These are phyloP conservation scores for Wickerhamomyces subpelliculosus DNA, from an alignment of 805 yeast genomes.

Conservation along the genomic window DNA sequence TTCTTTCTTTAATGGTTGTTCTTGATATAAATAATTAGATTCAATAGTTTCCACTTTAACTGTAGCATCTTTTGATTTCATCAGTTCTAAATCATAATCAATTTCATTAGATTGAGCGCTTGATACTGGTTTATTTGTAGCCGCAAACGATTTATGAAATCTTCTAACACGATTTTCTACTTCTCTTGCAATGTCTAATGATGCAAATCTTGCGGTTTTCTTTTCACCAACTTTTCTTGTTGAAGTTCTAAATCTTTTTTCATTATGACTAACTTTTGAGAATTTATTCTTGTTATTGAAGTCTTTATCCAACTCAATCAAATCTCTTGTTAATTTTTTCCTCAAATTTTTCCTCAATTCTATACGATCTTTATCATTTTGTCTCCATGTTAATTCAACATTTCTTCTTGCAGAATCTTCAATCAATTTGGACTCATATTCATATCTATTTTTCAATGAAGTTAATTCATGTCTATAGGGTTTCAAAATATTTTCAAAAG, in stretches of 20 bases:
- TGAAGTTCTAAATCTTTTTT: constrained; percentile 12
- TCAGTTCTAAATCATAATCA: constrained; percentile 9
- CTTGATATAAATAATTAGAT: constrained; percentile 14
- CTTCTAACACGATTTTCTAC: constrained; percentile 3
- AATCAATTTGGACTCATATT: constrained; percentile 13
- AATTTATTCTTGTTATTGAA: constrained; percentile 9
- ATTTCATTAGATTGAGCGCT: constrained; percentile 10
- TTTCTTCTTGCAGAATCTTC: constrained; percentile 11
- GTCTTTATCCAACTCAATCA: constrained; percentile 9
- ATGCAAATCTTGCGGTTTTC: constrained; percentile 7
- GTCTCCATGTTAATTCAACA: constrained; percentile 18
- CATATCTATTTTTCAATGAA: constrained; percentile 9
- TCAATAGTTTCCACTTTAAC: constrained; percentile 14
- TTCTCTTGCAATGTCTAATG: constrained; percentile 8
- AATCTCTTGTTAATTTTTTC: background rate
- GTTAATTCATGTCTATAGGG: constrained; percentile 10
- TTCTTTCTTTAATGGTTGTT: constrained; percentile 11
- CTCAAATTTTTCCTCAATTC: constrained; percentile 8
- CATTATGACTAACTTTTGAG: constrained; percentile 3
- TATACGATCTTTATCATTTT: constrained; percentile 11
- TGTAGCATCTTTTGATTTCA: background rate
- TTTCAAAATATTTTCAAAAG: constrained; percentile 12
- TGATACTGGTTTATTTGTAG: constrained; percentile 4
- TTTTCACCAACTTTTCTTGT: constrained; percentile 15
- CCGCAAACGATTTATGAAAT: background rate